These are phyloP conservation scores for Diaporthe vaccinii DNA, from an alignment of 2,329 filamentous ascomycete genomes.

Conservation along the genomic window DNA sequence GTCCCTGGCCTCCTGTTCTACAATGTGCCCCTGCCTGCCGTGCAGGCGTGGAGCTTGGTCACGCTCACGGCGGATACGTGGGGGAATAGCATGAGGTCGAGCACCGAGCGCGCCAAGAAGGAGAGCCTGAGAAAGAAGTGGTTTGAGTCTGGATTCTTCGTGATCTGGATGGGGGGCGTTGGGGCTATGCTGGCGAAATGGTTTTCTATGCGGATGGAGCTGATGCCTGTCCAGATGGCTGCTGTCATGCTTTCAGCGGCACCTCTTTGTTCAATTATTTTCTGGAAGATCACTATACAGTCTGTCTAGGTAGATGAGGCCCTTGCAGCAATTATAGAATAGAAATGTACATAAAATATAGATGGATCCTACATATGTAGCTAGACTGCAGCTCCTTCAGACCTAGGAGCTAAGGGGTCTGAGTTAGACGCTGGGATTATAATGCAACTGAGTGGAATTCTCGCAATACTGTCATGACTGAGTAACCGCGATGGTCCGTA, in stretches of 20 bases:
- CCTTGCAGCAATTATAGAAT: neutral
- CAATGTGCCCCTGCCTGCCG: conserved; percentile 51
- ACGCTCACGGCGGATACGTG: conserved; percentile 52
- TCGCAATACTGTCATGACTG: too few species aligned
- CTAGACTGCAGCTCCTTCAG: too few species aligned
- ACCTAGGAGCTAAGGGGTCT: neutral
- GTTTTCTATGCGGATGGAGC: neutral
- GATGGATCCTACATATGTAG: neutral
- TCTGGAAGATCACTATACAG: conserved; percentile 21
- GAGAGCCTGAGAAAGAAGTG: conserved; percentile 45
- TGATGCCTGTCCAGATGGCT: neutral
- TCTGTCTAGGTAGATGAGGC: neutral
- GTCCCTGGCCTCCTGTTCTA: conserved; percentile 50
- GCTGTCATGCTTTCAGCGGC: neutral
- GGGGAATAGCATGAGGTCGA: conserved; percentile 52
- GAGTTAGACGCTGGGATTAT: neutral
- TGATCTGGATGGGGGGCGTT: conserved; percentile 49
- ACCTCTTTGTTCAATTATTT: neutral
- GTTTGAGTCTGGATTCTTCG: conserved; percentile 49
- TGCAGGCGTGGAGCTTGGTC: conserved; percentile 52
- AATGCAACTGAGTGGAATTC: neutral
- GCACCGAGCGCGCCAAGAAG: conserved; percentile 46
- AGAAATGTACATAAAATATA: neutral
- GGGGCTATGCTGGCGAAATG: conserved; percentile 44
- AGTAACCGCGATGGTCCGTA: too few species aligned